Conservation (phyloP, 306 rosid species). For the Prunus mongolica region DNA sequence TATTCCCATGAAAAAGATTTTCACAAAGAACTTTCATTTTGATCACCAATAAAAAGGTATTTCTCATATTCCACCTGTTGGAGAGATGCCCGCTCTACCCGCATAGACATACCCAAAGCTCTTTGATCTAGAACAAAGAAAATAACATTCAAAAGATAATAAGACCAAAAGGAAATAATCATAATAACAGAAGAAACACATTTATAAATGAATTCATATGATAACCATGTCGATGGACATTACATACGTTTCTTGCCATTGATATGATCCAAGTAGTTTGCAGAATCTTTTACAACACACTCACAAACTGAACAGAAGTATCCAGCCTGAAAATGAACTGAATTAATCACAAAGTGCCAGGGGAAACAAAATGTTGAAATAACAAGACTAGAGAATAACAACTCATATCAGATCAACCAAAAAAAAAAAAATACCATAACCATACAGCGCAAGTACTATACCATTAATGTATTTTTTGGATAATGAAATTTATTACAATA, state of each 20-base stretch:
- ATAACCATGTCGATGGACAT: constrained; percentile 2
- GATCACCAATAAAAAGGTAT: constrained; percentile 1
- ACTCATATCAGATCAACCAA: not conserved
- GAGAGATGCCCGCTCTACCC: constrained; percentile 91
- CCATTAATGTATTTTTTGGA: not conserved
- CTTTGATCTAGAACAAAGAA: constrained; percentile 62
- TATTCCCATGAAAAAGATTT: not conserved
- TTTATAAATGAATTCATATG: not conserved
- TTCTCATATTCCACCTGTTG: constrained; percentile 53
- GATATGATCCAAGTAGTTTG: constrained; percentile 96
- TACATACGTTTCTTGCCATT: constrained; percentile 98
- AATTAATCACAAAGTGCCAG: constrained; percentile 7
- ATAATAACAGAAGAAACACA: not conserved
- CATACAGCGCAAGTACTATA: not conserved
- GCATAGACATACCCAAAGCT: constrained; percentile 99
- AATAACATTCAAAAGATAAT: constrained; percentile 16
- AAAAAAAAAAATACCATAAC: not conserved
- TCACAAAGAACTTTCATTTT: not conserved
- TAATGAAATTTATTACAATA: not conserved
- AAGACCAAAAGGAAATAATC: constrained; percentile 12
- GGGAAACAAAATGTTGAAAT: not conserved
- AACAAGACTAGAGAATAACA: not conserved
- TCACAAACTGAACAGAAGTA: constrained; percentile 93
- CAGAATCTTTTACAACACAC: constrained; percentile 98
- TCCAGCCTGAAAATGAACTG: constrained; percentile 69